These are phyloP conservation scores for Rasamsonia emersonii DNA, from an alignment of 2,329 filamentous ascomycete genomes.

Conservation along the genomic window DNA sequence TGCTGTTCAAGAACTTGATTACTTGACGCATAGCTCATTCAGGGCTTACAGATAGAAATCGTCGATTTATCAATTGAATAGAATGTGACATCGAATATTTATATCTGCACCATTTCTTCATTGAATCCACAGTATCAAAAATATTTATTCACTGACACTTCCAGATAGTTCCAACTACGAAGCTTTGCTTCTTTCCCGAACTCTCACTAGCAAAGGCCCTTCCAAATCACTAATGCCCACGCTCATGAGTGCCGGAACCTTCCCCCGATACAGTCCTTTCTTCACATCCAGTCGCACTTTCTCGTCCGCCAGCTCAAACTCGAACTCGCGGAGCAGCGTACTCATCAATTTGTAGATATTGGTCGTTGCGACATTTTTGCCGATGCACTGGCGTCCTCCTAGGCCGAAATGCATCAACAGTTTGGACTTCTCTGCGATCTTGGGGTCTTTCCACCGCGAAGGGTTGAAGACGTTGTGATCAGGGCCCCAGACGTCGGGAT, in stretches of 20 bases:
- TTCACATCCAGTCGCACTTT: conserved; percentile 1
- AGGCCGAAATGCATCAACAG: conserved; percentile 29
- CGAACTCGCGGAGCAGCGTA: conserved; percentile 21
- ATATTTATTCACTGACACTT: no score
- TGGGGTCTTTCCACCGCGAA: conserved; percentile 17
- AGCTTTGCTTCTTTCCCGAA: no score
- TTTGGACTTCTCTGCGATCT: conserved; percentile 10
- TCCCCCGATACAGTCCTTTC: background rate
- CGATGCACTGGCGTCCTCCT: conserved; percentile 26
- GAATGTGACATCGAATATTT: no score
- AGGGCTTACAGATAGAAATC: no score
- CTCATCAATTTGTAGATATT: conserved; percentile 28
- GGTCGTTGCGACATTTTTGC: conserved; percentile 24
- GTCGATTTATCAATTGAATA: no score
- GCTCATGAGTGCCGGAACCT: conserved; percentile 3
- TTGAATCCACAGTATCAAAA: no score
- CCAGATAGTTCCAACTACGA: no score
- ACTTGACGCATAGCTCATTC: no score
- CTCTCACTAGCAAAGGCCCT: conserved; percentile 2
- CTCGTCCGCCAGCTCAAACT: conserved; percentile 22
- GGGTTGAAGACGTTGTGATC: conserved; percentile 25
- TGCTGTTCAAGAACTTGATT: no score
- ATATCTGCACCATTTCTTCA: no score
- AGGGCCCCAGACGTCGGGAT: conserved; percentile 21
- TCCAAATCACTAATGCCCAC: conserved; percentile 7